Conservation (phyloP, 2,329 filamentous ascomycete genomes). For the Boeremia lycopersici region DNA sequence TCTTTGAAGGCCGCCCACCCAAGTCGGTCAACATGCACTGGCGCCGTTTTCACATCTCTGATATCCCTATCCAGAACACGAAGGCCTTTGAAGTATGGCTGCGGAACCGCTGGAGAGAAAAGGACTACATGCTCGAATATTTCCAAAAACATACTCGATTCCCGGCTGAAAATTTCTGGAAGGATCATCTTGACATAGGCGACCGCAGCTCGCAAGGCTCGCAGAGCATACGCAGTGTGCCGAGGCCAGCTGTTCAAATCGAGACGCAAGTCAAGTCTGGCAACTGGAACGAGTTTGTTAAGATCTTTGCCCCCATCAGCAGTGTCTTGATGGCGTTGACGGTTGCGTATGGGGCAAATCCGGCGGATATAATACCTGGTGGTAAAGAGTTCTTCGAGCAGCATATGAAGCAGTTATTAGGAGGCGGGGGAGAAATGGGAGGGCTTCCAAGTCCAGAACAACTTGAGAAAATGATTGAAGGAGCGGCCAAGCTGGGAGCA, state of each 20-base stretch:
- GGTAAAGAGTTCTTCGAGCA: conserved; percentile 45
- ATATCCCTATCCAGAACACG: conserved; percentile 79
- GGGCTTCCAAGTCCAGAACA: conserved; percentile 44
- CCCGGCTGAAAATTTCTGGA: conserved; percentile 66
- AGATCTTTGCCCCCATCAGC: conserved; percentile 58
- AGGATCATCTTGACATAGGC: conserved; percentile 47
- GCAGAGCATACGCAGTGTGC: conserved; percentile 43
- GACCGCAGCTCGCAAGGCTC: conserved; percentile 40
- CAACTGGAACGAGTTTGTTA: conserved; percentile 58
- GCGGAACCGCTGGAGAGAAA: conserved; percentile 85
- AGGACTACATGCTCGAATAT: conserved; percentile 85
- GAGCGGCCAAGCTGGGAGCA: conserved; percentile 41
- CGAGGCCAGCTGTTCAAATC: conserved; percentile 51
- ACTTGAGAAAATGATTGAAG: conserved; percentile 47
- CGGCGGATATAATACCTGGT: conserved; percentile 43
- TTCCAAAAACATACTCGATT: conserved; percentile 78
- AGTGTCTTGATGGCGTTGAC: conserved; percentile 57
- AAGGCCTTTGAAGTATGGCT: conserved; percentile 85
- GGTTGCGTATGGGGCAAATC: conserved; percentile 50
- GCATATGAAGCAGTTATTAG: conserved; percentile 40
- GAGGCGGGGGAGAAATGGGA: conserved; percentile 40
- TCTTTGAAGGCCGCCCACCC: conserved; percentile 84
- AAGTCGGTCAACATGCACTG: conserved; percentile 98
- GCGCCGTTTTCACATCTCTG: conserved; percentile 79
- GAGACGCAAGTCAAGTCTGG: conserved; percentile 57